Base-by-base conservation (phyloP, 2,329 filamentous ascomycete species). In the Aspergillus quadrilineatus region DNA sequence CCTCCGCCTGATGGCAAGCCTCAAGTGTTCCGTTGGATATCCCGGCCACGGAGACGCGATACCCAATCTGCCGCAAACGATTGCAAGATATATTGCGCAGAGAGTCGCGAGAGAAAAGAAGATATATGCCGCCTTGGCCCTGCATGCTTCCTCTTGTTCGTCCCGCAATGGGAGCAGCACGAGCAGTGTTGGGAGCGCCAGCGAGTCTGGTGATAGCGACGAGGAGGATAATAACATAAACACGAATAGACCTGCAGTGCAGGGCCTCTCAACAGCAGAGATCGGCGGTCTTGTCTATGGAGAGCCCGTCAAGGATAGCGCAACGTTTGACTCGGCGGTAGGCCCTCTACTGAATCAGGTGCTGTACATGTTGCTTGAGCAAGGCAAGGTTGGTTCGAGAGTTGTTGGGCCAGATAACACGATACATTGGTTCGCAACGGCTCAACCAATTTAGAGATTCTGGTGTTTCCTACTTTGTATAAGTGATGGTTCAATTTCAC, bases 21-120 rank as follows among this genome's bases (percentile, higher is more conserved):
- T 75, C 1, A 60, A 65, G 4, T 80, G 77, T 54, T 28, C 7
- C 0, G 60, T 59, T 0, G 79, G 78, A 0, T 79, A 81, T 58
- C 74, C 79, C 0, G 79, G 73, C 1, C 79, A 82, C 54, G 79
- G 79, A 4, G 64, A 57, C 1, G 65, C 69, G 1, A 75, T 80
- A 22, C 9, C 4, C 9, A 29, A 29, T 22, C 10, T 44, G 41
- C 17, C 41, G 8, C 17, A 5, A 10, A 28, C 4, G 17, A 22
- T 44, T 1, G 10, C 17, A 28, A 44, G 17, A 28, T 22, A 28
- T 32, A 37, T 37, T 14, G 8, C 9, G 34, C 34, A 37, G 7
- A 37, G 34, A 14, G 9, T 10, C 4, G 7, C 8, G 2, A 37
- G 34, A 14, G 34, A 37, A 14, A 37, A 14, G 12, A 37, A 14